These are phyloP conservation scores for Linnemannia schmuckeri DNA, from an alignment of 192 early-diverging fungal genomes.

Conservation along the genomic window DNA sequence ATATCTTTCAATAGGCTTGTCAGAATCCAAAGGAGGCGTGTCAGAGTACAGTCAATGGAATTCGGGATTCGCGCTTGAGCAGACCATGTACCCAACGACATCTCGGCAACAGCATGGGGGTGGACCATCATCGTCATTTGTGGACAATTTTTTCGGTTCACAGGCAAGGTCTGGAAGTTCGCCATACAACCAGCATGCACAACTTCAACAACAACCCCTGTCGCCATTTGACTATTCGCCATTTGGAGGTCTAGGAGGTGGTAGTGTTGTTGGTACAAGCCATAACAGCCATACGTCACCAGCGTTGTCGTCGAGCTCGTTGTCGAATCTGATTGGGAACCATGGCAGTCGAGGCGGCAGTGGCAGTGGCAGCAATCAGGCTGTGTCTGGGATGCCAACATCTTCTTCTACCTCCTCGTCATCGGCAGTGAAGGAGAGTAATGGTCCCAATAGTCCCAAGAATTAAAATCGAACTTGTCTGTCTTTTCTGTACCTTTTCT, in stretches of 20 bases:
- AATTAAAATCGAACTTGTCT: slow-evolving; percentile 9
- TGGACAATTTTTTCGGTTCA: slow-evolving; percentile 48
- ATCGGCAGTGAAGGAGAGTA: slow-evolving; percentile 31
- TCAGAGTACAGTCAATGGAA: slow-evolving; percentile 57
- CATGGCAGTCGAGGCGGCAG: slow-evolving; percentile 2
- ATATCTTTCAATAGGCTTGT: slow-evolving; percentile 12
- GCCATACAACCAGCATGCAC: slow-evolving; percentile 16
- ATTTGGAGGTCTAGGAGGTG: slow-evolving; percentile 27
- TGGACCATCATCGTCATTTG: slow-evolving; percentile 19
- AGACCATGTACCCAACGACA: slow-evolving; percentile 33
- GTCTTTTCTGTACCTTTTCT: background rate
- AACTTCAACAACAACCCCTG: slow-evolving; percentile 23
- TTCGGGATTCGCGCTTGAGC: slow-evolving; percentile 46
- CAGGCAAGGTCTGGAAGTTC: slow-evolving; percentile 13
- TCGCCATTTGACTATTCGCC: slow-evolving; percentile 34
- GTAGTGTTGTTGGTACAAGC: background rate
- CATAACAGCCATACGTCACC: background rate
- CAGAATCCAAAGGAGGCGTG: slow-evolving; percentile 22
- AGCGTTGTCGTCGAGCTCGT: background rate
- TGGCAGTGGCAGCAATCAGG: background rate
- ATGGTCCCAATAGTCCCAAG: background rate
- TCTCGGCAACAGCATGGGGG: slow-evolving; percentile 14
- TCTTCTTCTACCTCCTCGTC: background rate
- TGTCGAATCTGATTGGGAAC: background rate
- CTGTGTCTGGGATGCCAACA: background rate